Evolutionary conservation across 495 filamentous ascomycete genomes (phyloP).

Genomic region (Lepraria neglecta): DNA sequence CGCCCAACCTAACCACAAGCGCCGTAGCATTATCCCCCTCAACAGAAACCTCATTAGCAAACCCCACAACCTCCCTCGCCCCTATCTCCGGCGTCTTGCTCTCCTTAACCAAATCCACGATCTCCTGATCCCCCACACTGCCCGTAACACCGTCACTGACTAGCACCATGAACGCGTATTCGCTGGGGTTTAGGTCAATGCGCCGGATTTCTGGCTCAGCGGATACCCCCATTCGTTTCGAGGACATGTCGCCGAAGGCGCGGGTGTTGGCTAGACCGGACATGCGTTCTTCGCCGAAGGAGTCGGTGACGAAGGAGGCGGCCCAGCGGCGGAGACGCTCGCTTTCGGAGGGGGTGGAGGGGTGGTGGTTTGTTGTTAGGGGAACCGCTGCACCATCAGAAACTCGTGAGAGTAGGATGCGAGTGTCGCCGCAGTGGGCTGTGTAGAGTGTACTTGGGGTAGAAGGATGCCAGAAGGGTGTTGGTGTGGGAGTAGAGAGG

Average conservation of each 20-base stretch:
- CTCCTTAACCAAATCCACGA: slow-evolving; percentile 93
- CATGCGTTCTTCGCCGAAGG: slow-evolving; percentile 95
- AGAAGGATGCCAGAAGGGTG: slow-evolving; percentile 90
- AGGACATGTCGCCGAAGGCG: slow-evolving; percentile 83
- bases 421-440: slow-evolving; percentile 89
- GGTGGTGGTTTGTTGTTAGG: slow-evolving; percentile 83
- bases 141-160: slow-evolving; percentile 84
- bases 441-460: slow-evolving; percentile 76
- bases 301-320: slow-evolving; percentile 82
- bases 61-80: slow-evolving; percentile 68
- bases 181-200: slow-evolving; percentile 66
- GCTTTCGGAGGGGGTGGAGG: slow-evolving; percentile 75
- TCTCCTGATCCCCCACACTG: slow-evolving; percentile 79
- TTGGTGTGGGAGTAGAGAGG: slow-evolving; percentile 82
- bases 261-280: slow-evolving; percentile 88
- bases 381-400: slow-evolving; percentile 68
- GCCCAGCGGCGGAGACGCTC: slow-evolving; percentile 79
- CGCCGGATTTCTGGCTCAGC: slow-evolving; percentile 83
- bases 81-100: slow-evolving; percentile 83
- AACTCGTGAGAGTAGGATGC: slow-evolving; percentile 79
- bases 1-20: slow-evolving; percentile 81
- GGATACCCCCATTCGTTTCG: slow-evolving; percentile 86
- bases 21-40: slow-evolving; percentile 86
- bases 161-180: slow-evolving; percentile 83
- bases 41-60: slow-evolving; percentile 74